Base-by-base conservation (phyloP, 768 basidiomycete species). In the Tremella fuciformis region DNA sequence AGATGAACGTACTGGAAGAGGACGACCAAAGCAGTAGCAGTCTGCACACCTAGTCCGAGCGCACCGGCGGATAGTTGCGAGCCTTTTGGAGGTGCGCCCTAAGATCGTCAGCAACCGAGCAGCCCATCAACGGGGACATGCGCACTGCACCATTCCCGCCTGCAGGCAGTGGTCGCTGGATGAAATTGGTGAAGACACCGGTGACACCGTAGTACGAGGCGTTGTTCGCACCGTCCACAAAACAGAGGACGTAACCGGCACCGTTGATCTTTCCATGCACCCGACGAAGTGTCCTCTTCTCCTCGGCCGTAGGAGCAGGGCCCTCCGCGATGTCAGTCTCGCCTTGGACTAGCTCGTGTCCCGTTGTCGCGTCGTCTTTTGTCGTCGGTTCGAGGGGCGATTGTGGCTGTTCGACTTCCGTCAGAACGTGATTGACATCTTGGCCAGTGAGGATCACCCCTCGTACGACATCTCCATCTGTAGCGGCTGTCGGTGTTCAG, bases 221-320 rank as follows among this genome's bases (percentile, higher is more conserved):
- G 15, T 57, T 61, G 50, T 75, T 68, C 7, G 69, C 67, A 34
- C 65, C 64, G 54, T 75, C 74, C 24, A 73, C 57, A 16, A 73
- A 60, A 50, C 73, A 75, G 51, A 75, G 65, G 3, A 65, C 58
- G 26, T 63, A 59, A 1, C 65, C 73, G 8, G 63, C 53, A 44
- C 50, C 62, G 8, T 63, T 67, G 38, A 74, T 60, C 8, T 50
- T 24, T 3, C 60, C 73, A 2, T 68, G 41, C 4, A 74, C 62
- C 38, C 58, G 59, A 11, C 69, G 58, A n/a, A 71, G 62, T 1
- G 62, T 67, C 18, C 16, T 34, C n/a, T 60, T 38, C 53, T 71
- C 59, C 24, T 61, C 54, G 19, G 49, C 54, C 6, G 54, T 53
- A 2, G 57, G 57, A 21, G 24, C 19, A 26, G 38, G 38, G 8